phyloP scores from a whole-genome alignment of 805 yeast genomes.

The Torulaspora maleeae region DNA sequence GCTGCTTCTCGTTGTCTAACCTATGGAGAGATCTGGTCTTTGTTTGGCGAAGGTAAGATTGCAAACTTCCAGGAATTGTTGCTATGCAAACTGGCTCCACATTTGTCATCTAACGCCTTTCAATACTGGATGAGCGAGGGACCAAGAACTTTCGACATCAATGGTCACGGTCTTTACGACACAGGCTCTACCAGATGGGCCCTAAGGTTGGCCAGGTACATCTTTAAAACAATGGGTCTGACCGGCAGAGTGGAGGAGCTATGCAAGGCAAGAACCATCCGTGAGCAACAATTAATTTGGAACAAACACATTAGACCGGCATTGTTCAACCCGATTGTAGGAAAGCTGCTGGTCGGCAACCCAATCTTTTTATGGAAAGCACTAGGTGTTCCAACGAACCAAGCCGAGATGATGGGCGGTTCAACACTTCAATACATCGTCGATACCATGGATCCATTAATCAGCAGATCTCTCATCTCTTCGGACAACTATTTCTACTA shows the following conservation, averaged over 20 bases:
- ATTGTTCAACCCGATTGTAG: slow-evolving; percentile 63
- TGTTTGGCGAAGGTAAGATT: slow-evolving; percentile 73
- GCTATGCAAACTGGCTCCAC: slow-evolving; percentile 54
- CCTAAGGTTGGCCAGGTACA: slow-evolving; percentile 55
- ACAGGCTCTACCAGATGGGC: slow-evolving; percentile 90
- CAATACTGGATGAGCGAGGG: slow-evolving; percentile 76
- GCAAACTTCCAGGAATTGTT: slow-evolving; percentile 50
- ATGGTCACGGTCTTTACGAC: slow-evolving; percentile 64
- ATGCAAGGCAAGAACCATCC: slow-evolving; percentile 52
- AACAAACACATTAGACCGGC: slow-evolving; percentile 57
- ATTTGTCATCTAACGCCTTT: slow-evolving; percentile 72
- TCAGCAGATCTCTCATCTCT: slow-evolving; percentile 58
- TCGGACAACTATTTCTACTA: slow-evolving; percentile 76
- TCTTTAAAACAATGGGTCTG: slow-evolving; percentile 56
- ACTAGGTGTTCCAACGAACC: slow-evolving; percentile 82
- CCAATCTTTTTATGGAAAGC: slow-evolving; percentile 87
- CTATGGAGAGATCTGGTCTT: slow-evolving; percentile 60
- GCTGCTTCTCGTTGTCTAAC: slow-evolving; percentile 59
- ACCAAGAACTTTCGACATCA: slow-evolving; percentile 47
- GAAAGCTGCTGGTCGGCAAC: slow-evolving; percentile 67
- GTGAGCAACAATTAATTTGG: slow-evolving; percentile 66
- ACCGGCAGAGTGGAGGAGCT: slow-evolving; percentile 48
- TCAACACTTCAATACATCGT: slow-evolving; percentile 66
- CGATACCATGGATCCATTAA: slow-evolving; percentile 74
- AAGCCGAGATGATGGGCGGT: slow-evolving; percentile 72